These are phyloP conservation scores for Pythium rishiriense DNA, from an alignment of 352 stramenopile species.

Conservation along the genomic window DNA sequence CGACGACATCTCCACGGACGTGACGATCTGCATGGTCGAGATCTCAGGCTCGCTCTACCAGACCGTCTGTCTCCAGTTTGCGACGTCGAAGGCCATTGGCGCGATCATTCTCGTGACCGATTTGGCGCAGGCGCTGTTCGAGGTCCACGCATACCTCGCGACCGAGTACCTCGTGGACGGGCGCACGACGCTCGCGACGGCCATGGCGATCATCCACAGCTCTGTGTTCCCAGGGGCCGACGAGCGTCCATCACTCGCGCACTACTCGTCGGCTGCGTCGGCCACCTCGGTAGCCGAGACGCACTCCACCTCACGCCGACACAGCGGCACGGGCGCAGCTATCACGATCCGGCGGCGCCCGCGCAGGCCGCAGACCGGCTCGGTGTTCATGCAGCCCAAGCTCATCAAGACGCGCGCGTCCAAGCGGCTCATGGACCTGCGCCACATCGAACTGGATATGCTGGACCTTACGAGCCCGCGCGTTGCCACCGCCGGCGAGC, in stretches of 20 bases:
- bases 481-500: too few species aligned
- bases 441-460: slow-evolving; percentile 4
- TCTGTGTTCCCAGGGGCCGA: slow-evolving; percentile 12
- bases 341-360: neutral
- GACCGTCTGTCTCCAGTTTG: slow-evolving; percentile 32
- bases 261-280: slow-evolving; percentile 9
- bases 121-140: slow-evolving; percentile 18
- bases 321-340: slow-evolving; percentile 8
- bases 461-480: neutral
- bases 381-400: slow-evolving; percentile 23
- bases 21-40: slow-evolving; percentile 48
- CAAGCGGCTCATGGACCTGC: slow-evolving; percentile 13
- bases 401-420: slow-evolving; percentile 11
- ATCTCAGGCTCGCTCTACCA: slow-evolving; percentile 37
- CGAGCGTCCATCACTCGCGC: slow-evolving; percentile 9
- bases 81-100: slow-evolving; percentile 2
- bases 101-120: slow-evolving; percentile 19
- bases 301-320: neutral
- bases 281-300: neutral
- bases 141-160: slow-evolving; percentile 16
- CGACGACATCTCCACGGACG: slow-evolving; percentile 40
- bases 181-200: slow-evolving; percentile 15
- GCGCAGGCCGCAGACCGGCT: slow-evolving; percentile 5
- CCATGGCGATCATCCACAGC: slow-evolving; percentile 21
- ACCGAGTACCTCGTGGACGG: slow-evolving; percentile 20